Conservation (phyloP, 2,329 filamentous ascomycete genomes). For the Annulohypoxylon truncatum region DNA sequence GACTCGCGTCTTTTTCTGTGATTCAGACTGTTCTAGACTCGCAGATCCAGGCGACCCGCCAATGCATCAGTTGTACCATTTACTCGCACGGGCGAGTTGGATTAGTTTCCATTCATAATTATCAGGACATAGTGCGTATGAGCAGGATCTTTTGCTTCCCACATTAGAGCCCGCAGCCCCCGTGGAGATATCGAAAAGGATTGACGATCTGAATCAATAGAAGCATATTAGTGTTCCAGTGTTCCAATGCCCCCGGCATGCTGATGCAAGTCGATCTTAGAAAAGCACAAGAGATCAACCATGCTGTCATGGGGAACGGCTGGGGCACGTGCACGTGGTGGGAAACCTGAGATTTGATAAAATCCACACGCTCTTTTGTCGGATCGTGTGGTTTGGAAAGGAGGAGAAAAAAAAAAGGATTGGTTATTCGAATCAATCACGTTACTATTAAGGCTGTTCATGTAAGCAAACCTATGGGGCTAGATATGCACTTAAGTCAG, state of each 20-base stretch:
- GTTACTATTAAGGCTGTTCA: slow-evolving; percentile 28
- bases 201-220: slow-evolving; percentile 30
- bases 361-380: slow-evolving; percentile 3
- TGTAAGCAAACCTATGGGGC: slow-evolving; percentile 32
- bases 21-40: slow-evolving; percentile 37
- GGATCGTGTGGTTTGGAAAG: background rate
- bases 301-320: slow-evolving; percentile 3
- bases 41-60: slow-evolving; percentile 29
- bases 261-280: slow-evolving; percentile 26
- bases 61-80: slow-evolving; percentile 17
- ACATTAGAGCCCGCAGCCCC: background rate
- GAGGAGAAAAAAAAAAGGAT: slow-evolving; percentile 12
- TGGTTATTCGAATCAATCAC: slow-evolving; percentile 10
- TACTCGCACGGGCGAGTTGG: slow-evolving; percentile 12
- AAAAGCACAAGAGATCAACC: slow-evolving; percentile 27
- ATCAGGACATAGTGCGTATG: slow-evolving; percentile 11
- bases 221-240: slow-evolving; percentile 17
- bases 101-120: slow-evolving; percentile 1
- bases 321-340: slow-evolving; percentile 23
- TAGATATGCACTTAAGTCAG: slow-evolving; percentile 1
- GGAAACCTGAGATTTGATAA: slow-evolving; percentile 7
- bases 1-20: slow-evolving; percentile 31
- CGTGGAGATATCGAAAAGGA: slow-evolving; percentile 21
- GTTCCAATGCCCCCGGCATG: slow-evolving; percentile 11
- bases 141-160: slow-evolving; percentile 22